Percentiles rank a stretch among this genome's conserved stretches.
Conservation (phyloP, 2,329 filamentous ascomycete genomes). For the Diaporthe vexans region DNA sequence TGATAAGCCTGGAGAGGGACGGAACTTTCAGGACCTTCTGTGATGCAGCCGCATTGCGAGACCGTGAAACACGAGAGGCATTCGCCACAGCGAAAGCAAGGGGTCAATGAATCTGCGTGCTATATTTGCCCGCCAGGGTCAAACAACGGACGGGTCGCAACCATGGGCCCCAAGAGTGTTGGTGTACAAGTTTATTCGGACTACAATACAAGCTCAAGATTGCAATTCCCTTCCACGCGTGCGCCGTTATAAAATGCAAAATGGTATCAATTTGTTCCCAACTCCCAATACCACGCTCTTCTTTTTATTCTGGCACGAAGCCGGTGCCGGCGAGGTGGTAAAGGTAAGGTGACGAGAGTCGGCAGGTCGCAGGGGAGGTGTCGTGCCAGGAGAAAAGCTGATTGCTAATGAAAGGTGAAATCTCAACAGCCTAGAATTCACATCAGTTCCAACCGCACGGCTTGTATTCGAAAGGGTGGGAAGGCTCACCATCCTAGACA, state of each 20-base stretch:
- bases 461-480: background rate
- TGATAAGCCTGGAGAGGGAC: background rate
- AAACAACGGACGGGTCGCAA: constrained; percentile 22
- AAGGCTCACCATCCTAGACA: constrained; percentile 5
- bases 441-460: background rate
- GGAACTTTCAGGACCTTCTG: background rate
- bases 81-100: background rate
- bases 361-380: background rate
- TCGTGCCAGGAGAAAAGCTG: background rate
- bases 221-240: background rate
- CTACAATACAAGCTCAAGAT: background rate
- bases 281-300: constrained; percentile 3
- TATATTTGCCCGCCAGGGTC: background rate
- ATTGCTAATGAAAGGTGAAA: background rate
- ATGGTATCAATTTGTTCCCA: constrained; percentile 16
- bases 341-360: background rate
- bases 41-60: background rate
- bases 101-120: background rate
- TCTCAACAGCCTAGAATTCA: background rate
- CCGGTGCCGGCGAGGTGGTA: background rate
- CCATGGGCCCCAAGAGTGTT: background rate
- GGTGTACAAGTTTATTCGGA: constrained; percentile 13
- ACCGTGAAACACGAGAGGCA: background rate
- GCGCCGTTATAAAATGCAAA: background rate
- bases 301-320: background rate